A percentile compares a stretch with the other conserved stretches of the same genome.
phyloP scores from a whole-genome alignment of 352 stramenopile species.

The Globisporangium barbulae region DNA sequence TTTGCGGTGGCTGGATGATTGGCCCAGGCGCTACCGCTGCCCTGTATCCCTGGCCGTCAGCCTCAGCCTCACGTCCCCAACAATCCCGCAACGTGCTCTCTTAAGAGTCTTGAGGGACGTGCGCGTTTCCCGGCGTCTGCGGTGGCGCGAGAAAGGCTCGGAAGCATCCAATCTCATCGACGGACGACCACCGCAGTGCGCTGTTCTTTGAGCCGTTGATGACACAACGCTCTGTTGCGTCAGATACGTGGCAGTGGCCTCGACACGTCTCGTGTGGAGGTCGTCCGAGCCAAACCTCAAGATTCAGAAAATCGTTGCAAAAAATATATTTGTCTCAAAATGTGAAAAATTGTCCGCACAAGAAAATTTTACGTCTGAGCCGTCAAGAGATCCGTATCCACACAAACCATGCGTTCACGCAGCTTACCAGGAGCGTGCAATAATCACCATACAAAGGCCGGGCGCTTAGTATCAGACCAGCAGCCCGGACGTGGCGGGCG shows the following conservation, averaged over 20 bases:
- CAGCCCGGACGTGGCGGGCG: no score
- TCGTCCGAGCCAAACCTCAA: no score
- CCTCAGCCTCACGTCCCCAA: neutral
- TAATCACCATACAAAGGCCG: no score
- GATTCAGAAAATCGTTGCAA: no score
- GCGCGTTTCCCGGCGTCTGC: neutral
- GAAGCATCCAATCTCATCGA: conserved; percentile 1
- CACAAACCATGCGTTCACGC: no score
- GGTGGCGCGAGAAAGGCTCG: neutral
- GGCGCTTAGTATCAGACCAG: no score
- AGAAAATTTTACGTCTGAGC: no score
- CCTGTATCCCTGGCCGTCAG: neutral
- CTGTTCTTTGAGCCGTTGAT: neutral
- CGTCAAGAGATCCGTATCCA: no score
- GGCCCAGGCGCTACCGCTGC: neutral
- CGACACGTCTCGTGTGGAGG: neutral
- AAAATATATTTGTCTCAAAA: no score
- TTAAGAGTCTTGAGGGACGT: neutral
- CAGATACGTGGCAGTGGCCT: neutral
- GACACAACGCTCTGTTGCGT: neutral
- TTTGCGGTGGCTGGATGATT: neutral
- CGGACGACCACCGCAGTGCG: neutral
- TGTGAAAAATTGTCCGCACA: no score
- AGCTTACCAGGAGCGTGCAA: no score
- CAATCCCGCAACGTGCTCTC: neutral